These are phyloP conservation scores for Rhazya stricta DNA, from an alignment of 257 asterid species.

Conservation along the genomic window DNA sequence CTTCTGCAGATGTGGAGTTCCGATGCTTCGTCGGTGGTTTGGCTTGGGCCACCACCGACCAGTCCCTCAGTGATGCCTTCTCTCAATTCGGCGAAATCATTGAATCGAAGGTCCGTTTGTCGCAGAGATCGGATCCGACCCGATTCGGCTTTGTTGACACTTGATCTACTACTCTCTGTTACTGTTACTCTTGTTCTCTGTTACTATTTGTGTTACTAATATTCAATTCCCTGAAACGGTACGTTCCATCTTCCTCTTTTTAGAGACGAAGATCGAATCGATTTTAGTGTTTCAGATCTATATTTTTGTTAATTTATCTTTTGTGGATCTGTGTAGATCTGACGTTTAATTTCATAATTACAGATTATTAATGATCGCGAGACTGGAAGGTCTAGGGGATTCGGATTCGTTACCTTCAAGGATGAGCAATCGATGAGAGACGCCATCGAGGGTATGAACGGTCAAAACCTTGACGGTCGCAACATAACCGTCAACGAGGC, in stretches of 20 bases:
- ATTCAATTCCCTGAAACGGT: constrained; percentile 48
- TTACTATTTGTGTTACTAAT: constrained; percentile 29
- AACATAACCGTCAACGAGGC: constrained; percentile 91
- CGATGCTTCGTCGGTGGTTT: constrained; percentile 94
- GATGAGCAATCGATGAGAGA: constrained; percentile 74
- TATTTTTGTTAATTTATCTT: not conserved
- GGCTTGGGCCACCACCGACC: constrained; percentile 85
- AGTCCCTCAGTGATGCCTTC: constrained; percentile 60
- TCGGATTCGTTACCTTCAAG: constrained; percentile 82
- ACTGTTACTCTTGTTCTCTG: constrained; percentile 40
- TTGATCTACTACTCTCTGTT: constrained; percentile 34
- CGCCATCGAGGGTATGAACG: constrained; percentile 84
- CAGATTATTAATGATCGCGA: constrained; percentile 86
- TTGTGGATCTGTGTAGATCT: constrained; percentile 26
- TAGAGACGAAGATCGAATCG: constrained; percentile 63
- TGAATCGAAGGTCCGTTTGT: constrained; percentile 89
- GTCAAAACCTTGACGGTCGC: constrained; percentile 78
- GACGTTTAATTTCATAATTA: not conserved
- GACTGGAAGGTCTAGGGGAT: constrained; percentile 93
- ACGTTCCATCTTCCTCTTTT: constrained; percentile 76
- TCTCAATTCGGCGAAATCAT: constrained; percentile 57
- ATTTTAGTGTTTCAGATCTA: not conserved
- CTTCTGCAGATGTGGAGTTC: constrained; percentile 56
- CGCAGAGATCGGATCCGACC: constrained; percentile 59
- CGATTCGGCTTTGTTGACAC: constrained; percentile 54